Evolutionary conservation across 495 filamentous ascomycete genomes (phyloP).

Genomic region (Neurospora sp.): DNA sequence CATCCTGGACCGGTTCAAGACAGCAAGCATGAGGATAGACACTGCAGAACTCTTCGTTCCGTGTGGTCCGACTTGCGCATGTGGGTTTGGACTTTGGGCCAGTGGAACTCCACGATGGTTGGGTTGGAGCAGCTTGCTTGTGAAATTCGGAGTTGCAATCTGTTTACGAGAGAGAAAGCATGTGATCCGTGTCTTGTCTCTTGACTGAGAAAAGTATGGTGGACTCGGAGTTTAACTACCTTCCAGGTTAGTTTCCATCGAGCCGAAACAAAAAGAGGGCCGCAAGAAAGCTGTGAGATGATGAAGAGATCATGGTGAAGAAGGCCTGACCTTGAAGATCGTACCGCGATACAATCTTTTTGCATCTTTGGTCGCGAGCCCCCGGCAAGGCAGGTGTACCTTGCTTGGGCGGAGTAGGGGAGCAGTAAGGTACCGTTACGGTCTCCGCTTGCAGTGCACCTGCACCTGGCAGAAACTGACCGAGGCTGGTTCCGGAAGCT

Average conservation of each 20-base stretch:
- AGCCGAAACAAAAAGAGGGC: not conserved
- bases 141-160: not conserved
- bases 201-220: not conserved
- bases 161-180: not conserved
- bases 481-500: slow-evolving; percentile 8
- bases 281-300: not conserved
- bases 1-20: not conserved
- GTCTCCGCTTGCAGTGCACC: not conserved
- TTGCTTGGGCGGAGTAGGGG: not conserved
- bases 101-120: not conserved
- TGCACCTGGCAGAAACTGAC: not conserved
- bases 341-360: not conserved
- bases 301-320: not conserved
- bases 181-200: not conserved
- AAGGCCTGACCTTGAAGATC: not conserved
- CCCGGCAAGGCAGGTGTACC: not conserved
- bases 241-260: not conserved
- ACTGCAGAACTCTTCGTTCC: not conserved
- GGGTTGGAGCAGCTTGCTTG: not conserved
- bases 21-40: not conserved
- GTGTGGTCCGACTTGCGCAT: not conserved
- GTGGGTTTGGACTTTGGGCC: not conserved
- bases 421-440: not conserved
- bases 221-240: not conserved
- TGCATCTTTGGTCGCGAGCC: not conserved